These are phyloP conservation scores for Asterophora parasitica DNA, from an alignment of 768 basidiomycete species.

Conservation along the genomic window DNA sequence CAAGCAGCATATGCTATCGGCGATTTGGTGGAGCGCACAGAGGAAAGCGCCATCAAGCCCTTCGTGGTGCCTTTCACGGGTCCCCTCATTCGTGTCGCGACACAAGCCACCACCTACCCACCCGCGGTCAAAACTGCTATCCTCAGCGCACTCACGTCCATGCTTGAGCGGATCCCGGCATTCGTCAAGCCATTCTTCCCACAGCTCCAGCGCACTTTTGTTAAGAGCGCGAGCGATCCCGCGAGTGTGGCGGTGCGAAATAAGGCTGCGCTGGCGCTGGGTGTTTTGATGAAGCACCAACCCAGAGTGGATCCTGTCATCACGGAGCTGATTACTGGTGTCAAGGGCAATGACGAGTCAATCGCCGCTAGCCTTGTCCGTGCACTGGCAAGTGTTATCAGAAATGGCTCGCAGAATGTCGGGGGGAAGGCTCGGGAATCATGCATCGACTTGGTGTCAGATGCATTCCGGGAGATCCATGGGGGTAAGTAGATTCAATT, in stretches of 20 bases:
- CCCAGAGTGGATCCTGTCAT: conserved; percentile 92
- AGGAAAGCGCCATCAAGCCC: conserved; percentile 81
- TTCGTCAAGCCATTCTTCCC: conserved; percentile 99
- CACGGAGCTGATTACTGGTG: conserved; percentile 72
- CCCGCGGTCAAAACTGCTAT: conserved; percentile 93
- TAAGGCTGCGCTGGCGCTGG: conserved; percentile 80
- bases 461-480: conserved; percentile 71
- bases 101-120: conserved; percentile 84
- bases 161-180: conserved; percentile 79
- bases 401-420: conserved; percentile 66
- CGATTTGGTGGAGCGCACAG: conserved; percentile 88
- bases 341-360: conserved; percentile 55
- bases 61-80: conserved; percentile 95
- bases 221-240: conserved; percentile 85
- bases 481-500: conserved; percentile 42
- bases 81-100: conserved; percentile 91
- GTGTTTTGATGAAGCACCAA: conserved; percentile 86
- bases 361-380: conserved; percentile 72
- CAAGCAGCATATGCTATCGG: conserved; percentile 94
- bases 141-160: conserved; percentile 75
- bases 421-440: conserved; percentile 71
- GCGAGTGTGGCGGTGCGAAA: conserved; percentile 74
- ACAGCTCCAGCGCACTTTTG: conserved; percentile 92
- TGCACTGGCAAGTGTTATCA: conserved; percentile 73
- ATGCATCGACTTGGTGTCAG: conserved; percentile 69